These are phyloP conservation scores for Leccinellum luteum DNA, from an alignment of 768 basidiomycete genomes.

Conservation along the genomic window DNA sequence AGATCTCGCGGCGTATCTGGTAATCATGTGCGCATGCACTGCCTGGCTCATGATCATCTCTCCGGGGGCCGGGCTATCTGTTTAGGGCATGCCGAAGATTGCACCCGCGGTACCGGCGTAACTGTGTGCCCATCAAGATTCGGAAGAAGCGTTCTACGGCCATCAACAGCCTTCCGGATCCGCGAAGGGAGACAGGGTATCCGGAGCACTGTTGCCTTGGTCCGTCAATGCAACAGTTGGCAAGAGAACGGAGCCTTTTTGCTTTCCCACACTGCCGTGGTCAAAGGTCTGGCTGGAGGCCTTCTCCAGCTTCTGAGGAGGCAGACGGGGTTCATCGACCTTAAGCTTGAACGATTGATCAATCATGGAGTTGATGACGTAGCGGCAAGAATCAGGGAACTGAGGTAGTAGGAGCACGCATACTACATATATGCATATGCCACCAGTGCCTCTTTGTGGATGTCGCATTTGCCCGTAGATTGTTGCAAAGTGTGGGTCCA, in stretches of 20 bases:
- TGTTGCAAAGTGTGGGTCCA: too few relatives aligned
- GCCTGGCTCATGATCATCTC: not conserved
- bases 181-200: not conserved
- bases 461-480: not conserved
- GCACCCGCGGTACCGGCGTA: not conserved
- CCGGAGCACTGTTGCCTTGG: not conserved
- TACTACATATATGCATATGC: too few relatives aligned
- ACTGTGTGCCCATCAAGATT: not conserved
- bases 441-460: not conserved
- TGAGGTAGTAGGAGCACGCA: not conserved
- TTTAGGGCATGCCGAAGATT: too few relatives aligned
- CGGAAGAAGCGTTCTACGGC: not conserved
- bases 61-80: not conserved
- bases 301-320: not conserved
- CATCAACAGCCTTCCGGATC: not conserved
- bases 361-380: slow-evolving; percentile 7
- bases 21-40: not conserved
- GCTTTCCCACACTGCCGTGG: not conserved
- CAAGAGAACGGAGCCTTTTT: not conserved
- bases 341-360: not conserved
- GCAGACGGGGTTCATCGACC: not conserved
- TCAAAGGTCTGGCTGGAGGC: not conserved
- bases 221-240: not conserved
- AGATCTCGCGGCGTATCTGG: not conserved
- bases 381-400: not conserved